Evolutionary conservation across 805 yeast species (phyloP), one percentile per base, ranked within the genome.

Genomic region (Metschnikowia lochheadii): DNA sequence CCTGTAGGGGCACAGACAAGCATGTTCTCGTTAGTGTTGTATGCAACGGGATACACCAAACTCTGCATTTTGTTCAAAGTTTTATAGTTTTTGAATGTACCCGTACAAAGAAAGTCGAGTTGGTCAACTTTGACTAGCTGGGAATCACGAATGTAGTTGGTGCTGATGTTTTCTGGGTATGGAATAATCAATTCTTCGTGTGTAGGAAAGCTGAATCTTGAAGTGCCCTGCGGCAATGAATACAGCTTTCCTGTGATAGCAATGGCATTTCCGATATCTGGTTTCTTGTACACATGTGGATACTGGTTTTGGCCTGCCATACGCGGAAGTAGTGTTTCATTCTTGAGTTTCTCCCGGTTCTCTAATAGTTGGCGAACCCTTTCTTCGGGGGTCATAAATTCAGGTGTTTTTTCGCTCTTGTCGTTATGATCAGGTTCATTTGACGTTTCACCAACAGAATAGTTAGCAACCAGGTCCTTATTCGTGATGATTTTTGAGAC

Each of bases 21-120:
- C 96, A 94, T 88, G 62, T 92, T 92, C 61, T 92, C 97, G 65
- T 88, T 90, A 5, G 97, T 86, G 49, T 86, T 83, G 65, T 92
- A 94, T 0, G 96, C 98, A 13, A 91, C 89, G 0, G 96, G 96
- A 58, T 77, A 94, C 1, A 92, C 95, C 53, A 94, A 73, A 15
- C 96, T 85, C 68, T 92, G 99, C 79, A 94, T 87, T 57, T 87
- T 80, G 68, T 92, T 92, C 57, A 92, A 74, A 0, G 87, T 78
- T 51, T 80, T 75, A 66, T 94, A 94, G 31, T 84, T 84, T 51
- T 79, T 79, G 66, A 94, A 94, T 0, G 97, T 90, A 0, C 92
- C 89, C 54, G 78, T 83, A 66, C 98, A 92, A 8, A 89, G 67
- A 44, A 76, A 75, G 64, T 94, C 98, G 52, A 94, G 69, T 36